phyloP scores from a whole-genome alignment of 345 rosid genomes.

The Syzygium aqueum region DNA sequence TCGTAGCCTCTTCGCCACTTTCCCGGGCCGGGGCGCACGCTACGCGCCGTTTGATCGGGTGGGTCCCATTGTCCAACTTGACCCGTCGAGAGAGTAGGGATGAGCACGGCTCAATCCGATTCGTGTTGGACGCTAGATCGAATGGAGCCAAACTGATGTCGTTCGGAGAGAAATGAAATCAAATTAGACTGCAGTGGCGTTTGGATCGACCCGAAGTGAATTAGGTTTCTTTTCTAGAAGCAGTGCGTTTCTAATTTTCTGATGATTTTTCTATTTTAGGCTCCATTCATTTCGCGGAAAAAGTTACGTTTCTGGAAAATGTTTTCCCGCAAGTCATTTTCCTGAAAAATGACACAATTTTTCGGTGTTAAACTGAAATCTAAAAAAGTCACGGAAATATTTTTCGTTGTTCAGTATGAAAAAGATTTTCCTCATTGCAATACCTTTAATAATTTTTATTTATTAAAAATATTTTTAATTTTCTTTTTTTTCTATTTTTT shows the following conservation, averaged over 20 bases:
- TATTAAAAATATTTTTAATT: too few species aligned
- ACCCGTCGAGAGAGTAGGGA: not conserved
- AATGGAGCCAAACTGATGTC: not conserved
- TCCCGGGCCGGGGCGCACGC: not conserved
- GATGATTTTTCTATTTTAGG: not conserved
- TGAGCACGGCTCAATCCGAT: not conserved
- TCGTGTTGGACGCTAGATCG: not conserved
- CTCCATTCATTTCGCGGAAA: too few species aligned
- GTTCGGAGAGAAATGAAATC: not conserved
- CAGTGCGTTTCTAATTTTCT: not conserved
- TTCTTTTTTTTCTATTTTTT: too few species aligned
- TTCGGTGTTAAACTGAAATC: too few species aligned
- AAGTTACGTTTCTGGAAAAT: too few species aligned
- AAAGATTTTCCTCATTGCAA: too few species aligned
- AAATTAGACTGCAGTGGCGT: rapidly evolving
- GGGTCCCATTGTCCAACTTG: not conserved
- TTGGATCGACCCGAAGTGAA: not conserved
- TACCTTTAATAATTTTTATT: too few species aligned
- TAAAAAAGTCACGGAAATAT: too few species aligned
- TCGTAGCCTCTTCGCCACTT: not conserved
- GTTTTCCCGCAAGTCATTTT: too few species aligned
- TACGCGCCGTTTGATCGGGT: not conserved
- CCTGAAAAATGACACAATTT: too few species aligned
- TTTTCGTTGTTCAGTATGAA: too few species aligned
- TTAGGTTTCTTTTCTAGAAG: not conserved